Evolutionary conservation across 305 asterid species (phyloP).

Genomic region (Nicotiana rustica): DNA sequence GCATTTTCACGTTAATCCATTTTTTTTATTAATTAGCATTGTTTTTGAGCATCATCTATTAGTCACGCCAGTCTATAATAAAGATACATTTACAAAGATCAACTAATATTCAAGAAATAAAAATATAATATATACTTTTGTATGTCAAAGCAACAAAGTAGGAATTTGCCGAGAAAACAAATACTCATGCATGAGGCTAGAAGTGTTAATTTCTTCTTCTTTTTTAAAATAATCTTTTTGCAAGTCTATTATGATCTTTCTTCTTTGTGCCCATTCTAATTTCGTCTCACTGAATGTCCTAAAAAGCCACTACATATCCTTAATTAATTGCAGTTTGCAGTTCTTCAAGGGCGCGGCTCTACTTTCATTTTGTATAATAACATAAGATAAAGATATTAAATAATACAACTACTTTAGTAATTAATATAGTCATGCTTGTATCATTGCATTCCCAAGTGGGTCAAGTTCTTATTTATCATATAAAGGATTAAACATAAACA

Average conservation of each 20-base stretch:
- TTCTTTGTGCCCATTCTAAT: background rate
- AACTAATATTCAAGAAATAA: no score
- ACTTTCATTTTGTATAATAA: background rate
- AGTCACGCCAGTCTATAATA: no score
- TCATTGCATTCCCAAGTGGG: conserved; percentile 9
- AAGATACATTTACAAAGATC: no score
- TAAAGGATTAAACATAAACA: conserved; percentile 15
- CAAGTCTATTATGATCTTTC: background rate
- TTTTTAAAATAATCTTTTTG: no score
- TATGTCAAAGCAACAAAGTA: no score
- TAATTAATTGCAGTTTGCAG: conserved; percentile 13
- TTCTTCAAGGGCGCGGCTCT: conserved; percentile 7
- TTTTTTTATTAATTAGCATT: no score
- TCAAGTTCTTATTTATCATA: background rate
- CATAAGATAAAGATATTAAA: background rate
- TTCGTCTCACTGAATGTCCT: background rate
- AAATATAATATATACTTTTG: no score
- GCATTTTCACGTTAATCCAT: no score
- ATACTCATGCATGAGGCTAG: no score
- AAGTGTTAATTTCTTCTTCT: no score
- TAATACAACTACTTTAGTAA: background rate
- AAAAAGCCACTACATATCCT: background rate
- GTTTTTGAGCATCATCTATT: no score
- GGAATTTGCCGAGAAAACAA: no score
- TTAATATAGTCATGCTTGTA: conserved; percentile 13